phyloP scores from a whole-genome alignment of 2,329 filamentous ascomycete genomes.

The Calcarisporium arbuscula region DNA sequence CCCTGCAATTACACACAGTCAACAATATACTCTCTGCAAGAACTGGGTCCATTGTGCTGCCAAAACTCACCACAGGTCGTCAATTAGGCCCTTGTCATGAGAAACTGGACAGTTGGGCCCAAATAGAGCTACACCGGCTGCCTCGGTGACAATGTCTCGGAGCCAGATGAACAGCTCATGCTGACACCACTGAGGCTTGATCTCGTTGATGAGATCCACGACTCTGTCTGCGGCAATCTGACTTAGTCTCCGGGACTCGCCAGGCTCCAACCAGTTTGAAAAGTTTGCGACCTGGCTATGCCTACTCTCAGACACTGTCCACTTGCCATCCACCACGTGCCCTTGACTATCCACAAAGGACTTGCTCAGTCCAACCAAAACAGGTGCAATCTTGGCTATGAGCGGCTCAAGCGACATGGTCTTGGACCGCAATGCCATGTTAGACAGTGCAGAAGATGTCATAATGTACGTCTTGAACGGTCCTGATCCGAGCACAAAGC shows the following conservation, averaged over 20 bases:
- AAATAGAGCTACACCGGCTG: not conserved
- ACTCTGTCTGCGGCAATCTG: too few relatives aligned
- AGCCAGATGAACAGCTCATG: constrained; percentile 2
- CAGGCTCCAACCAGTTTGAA: too few relatives aligned
- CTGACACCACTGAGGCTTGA: too few relatives aligned
- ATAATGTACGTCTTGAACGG: constrained; percentile 3
- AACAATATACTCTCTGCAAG: too few relatives aligned
- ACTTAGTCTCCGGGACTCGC: too few relatives aligned
- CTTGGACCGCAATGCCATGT: constrained; percentile 3
- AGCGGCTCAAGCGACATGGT: constrained; percentile 4
- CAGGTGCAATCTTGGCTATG: not conserved
- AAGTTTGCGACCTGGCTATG: too few relatives aligned
- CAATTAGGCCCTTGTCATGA: not conserved
- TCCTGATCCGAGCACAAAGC: too few relatives aligned
- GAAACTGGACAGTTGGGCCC: constrained; percentile 1
- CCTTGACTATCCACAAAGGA: too few relatives aligned
- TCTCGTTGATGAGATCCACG: too few relatives aligned
- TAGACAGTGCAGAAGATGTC: constrained; percentile 1
- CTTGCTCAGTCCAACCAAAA: constrained; percentile 1
- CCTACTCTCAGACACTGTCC: too few relatives aligned
- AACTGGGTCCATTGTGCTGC: too few relatives aligned
- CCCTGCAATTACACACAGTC: constrained; percentile 3
- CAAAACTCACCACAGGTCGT: constrained; percentile 3
- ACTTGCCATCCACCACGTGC: too few relatives aligned
- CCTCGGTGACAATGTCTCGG: constrained; percentile 1